Conservation (phyloP, 108 stramenopile species). For the Discostella stelligeroides region DNA sequence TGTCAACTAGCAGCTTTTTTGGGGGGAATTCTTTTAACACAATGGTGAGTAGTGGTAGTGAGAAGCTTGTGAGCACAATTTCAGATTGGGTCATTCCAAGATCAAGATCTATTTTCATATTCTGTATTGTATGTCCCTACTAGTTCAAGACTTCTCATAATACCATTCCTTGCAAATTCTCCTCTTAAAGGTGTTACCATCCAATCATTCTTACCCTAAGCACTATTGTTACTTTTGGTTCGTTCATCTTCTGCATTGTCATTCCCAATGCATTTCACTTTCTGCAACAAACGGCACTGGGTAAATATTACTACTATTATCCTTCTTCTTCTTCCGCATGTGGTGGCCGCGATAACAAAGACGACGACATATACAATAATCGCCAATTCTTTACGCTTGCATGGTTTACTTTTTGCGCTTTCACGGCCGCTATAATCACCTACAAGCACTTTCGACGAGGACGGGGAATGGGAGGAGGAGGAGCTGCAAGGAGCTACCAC, state of each 20-base stretch:
- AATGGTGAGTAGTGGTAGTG: too few relatives aligned
- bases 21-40: slow-evolving; percentile 30
- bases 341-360: too few relatives aligned
- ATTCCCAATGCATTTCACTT: slow-evolving; percentile 21
- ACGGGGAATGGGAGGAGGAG: background rate
- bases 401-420: slow-evolving; percentile 60
- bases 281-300: slow-evolving; percentile 20
- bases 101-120: too few relatives aligned
- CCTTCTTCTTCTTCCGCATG: too few relatives aligned
- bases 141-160: too few relatives aligned
- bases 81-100: too few relatives aligned
- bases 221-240: slow-evolving; percentile 67
- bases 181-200: slow-evolving; percentile 36
- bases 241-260: slow-evolving; percentile 52
- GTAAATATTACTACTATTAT: too few relatives aligned
- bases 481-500: slow-evolving; percentile 24
- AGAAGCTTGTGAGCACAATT: too few relatives aligned
- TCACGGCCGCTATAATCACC: slow-evolving; percentile 56
- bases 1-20: background rate
- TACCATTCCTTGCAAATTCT: too few relatives aligned
- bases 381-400: slow-evolving; percentile 41
- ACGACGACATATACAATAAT: too few relatives aligned
- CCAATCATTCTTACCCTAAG: slow-evolving; percentile 52
- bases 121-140: too few relatives aligned
- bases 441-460: slow-evolving; percentile 59